Conservation (phyloP, 257 asterid genomes). For the Nicotiana benthamiana region DNA sequence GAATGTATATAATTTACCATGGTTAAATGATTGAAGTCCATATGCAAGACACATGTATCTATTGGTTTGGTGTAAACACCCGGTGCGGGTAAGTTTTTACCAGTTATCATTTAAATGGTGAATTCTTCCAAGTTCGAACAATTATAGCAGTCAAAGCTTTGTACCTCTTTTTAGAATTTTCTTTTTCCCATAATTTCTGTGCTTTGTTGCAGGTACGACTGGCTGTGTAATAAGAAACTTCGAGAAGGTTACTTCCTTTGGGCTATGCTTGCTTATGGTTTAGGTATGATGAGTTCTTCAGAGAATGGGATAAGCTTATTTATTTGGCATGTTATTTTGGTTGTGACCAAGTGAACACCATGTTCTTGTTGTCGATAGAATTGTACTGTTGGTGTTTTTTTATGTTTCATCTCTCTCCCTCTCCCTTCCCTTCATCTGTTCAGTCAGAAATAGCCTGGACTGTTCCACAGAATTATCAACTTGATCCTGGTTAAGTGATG, state of each 20-base stretch:
- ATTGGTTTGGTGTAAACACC: no score
- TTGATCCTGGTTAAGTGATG: background rate
- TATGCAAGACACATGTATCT: no score
- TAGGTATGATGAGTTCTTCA: slow-evolving; percentile 1
- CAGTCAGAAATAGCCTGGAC: background rate
- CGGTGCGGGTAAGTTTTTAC: no score
- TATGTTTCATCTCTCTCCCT: background rate
- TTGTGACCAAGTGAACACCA: background rate
- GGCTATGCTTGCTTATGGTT: slow-evolving; percentile 89
- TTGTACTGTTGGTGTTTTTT: background rate
- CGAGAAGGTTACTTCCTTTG: slow-evolving; percentile 75
- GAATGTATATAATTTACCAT: no score
- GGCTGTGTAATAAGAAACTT: slow-evolving; percentile 77
- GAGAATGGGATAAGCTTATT: background rate
- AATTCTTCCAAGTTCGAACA: background rate
- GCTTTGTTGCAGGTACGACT: slow-evolving; percentile 61
- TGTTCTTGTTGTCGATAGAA: background rate
- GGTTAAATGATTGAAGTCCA: no score
- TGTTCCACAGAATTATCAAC: background rate
- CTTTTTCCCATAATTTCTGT: background rate
- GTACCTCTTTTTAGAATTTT: background rate
- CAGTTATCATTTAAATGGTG: background rate
- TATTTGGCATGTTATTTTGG: background rate
- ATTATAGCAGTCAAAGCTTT: slow-evolving; percentile 5
- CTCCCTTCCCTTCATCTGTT: background rate